A percentile compares a stretch with the other conserved stretches of the same genome.
Conservation (phyloP, 768 basidiomycete species). For the Xerocomellus intermedius region DNA sequence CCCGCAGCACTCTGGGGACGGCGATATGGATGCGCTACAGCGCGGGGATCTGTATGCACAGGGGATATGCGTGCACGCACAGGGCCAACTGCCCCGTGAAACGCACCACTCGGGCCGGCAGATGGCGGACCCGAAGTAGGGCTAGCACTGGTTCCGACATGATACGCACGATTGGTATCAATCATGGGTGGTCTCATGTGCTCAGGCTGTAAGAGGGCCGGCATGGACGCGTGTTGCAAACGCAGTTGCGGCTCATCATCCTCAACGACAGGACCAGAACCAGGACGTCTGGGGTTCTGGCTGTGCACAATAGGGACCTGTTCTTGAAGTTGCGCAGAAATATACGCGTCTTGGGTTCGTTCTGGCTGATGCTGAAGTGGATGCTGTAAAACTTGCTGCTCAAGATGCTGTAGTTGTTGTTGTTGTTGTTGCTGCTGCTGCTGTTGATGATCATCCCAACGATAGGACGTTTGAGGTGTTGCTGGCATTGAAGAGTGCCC, state of each 20-base stretch:
- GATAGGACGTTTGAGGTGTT: conserved; percentile 43
- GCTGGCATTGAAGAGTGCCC: conserved; percentile 49
- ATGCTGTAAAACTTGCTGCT: conserved; percentile 41
- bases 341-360: conserved; percentile 23
- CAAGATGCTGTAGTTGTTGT: conserved; percentile 32
- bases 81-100: conserved; percentile 22
- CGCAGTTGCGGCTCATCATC: conserved; percentile 25
- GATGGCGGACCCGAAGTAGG: conserved; percentile 33
- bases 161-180: conserved; percentile 31
- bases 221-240: conserved; percentile 25
- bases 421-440: conserved; percentile 29
- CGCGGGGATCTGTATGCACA: conserved; percentile 19
- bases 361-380: conserved; percentile 37
- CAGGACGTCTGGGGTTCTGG: conserved; percentile 22
- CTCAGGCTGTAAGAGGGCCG: conserved; percentile 21
- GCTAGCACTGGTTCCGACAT: conserved; percentile 28
- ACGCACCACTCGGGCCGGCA: conserved; percentile 20
- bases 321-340: conserved; percentile 26
- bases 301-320: conserved; percentile 31
- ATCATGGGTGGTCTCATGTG: conserved; percentile 37
- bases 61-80: conserved; percentile 29
- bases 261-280: conserved; percentile 19
- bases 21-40: conserved; percentile 28
- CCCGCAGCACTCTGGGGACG: conserved; percentile 31
- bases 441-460: conserved; percentile 38